A percentile compares a stretch with the other conserved stretches of the same genome.
phyloP scores from a whole-genome alignment of 1,284 basidiomycete species.

The Exobasidium rhododendri region DNA sequence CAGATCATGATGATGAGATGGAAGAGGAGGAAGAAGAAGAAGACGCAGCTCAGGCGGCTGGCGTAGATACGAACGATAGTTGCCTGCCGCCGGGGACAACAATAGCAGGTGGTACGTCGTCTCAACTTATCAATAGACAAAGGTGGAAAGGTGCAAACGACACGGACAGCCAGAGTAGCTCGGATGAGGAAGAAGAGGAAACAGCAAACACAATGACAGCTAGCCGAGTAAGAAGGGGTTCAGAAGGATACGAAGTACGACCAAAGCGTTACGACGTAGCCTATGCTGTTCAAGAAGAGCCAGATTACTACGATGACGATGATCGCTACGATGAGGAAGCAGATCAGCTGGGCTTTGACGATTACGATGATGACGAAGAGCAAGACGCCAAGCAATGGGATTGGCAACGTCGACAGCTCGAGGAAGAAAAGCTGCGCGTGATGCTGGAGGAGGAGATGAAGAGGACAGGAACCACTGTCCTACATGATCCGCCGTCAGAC shows the following conservation, averaged over 20 bases:
- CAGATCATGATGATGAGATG: not conserved
- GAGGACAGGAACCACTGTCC: constrained; percentile 8
- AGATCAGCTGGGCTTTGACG: constrained; percentile 3
- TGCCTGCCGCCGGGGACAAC: not conserved
- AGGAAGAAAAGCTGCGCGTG: constrained; percentile 15
- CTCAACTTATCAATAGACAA: not conserved
- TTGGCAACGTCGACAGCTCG: not conserved
- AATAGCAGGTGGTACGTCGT: not conserved
- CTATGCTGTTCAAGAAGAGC: constrained; percentile 6
- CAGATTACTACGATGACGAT: not conserved
- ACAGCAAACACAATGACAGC: not conserved
- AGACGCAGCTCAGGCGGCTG: constrained; percentile 3
- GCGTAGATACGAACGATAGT: not conserved
- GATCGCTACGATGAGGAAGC: not conserved
- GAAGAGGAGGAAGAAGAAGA: not conserved
- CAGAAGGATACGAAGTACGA: constrained; percentile 28
- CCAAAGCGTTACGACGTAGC: constrained; percentile 22
- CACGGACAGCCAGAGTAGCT: not conserved
- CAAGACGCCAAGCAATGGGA: not conserved
- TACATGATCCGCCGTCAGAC: constrained; percentile 10
- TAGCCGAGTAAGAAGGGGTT: constrained; percentile 26
- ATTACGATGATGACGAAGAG: constrained; percentile 4
- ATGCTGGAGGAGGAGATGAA: constrained; percentile 8
- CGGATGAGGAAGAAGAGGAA: not conserved
- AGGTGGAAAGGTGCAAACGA: not conserved